Evolutionary conservation across 306 rosid species (phyloP).

Genomic region (Rosa rugosa): DNA sequence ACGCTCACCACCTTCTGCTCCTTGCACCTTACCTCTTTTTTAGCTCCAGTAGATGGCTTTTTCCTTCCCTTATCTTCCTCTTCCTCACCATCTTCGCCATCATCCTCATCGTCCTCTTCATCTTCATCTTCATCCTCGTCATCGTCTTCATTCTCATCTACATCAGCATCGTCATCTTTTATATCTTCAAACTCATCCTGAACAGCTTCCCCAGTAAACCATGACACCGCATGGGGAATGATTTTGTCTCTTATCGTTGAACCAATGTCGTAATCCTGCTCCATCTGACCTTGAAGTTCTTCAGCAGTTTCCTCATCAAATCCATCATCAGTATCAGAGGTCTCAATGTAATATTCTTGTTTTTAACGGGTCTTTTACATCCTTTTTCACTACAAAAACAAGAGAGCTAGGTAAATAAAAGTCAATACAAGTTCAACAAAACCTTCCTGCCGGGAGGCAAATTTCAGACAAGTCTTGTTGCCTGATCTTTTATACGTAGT

Average conservation of each 20-base stretch:
- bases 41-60: slow-evolving; percentile 34
- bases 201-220: slow-evolving; percentile 89
- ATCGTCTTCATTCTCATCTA: slow-evolving; percentile 32
- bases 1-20: slow-evolving; percentile 57
- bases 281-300: slow-evolving; percentile 72
- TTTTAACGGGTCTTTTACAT: too few relatives aligned
- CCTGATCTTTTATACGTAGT: too few relatives aligned
- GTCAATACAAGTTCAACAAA: too few relatives aligned
- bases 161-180: slow-evolving; percentile 57
- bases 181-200: slow-evolving; percentile 64
- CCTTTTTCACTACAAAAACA: too few relatives aligned
- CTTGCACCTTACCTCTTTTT: slow-evolving; percentile 49
- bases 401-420: too few relatives aligned
- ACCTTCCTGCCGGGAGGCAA: too few relatives aligned
- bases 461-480: too few relatives aligned
- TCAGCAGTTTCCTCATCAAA: slow-evolving; percentile 32
- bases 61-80: slow-evolving; percentile 51
- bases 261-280: slow-evolving; percentile 80
- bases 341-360: too few relatives aligned
- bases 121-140: slow-evolving; percentile 34
- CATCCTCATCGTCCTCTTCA: not conserved
- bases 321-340: too few relatives aligned
- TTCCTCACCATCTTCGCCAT: slow-evolving; percentile 19
- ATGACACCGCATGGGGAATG: slow-evolving; percentile 82
- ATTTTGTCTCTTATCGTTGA: slow-evolving; percentile 75